Evolutionary conservation across 2,329 filamentous ascomycete species (phyloP).

Genomic region (Aspergillus sp.): DNA sequence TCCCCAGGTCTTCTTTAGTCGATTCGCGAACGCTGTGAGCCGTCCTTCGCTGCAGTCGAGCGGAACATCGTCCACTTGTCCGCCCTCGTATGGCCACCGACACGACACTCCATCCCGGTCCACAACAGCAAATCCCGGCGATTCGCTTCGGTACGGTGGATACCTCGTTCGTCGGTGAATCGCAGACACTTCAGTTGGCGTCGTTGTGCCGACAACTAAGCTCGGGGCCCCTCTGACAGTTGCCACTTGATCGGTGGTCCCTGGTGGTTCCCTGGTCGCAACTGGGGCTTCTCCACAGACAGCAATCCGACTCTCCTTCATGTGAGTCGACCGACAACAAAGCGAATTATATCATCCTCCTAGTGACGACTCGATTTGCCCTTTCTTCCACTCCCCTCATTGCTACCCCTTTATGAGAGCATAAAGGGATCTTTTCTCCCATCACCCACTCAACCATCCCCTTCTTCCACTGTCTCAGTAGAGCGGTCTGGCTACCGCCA

Average conservation of each 20-base stretch:
- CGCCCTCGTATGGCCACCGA: slow-evolving; percentile 13
- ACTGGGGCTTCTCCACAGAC: slow-evolving; percentile 2
- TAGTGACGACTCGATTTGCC: no score
- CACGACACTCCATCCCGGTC: slow-evolving; percentile 1
- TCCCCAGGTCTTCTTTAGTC: neutral
- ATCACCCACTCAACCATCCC: slow-evolving; percentile 2
- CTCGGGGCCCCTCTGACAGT: slow-evolving; percentile 1
- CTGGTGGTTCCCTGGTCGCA: slow-evolving; percentile 12
- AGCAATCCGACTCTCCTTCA: neutral
- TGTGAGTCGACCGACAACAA: neutral
- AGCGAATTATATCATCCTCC: neutral
- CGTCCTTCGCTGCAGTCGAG: slow-evolving; percentile 13
- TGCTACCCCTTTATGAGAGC: neutral
- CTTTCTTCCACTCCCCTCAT: neutral
- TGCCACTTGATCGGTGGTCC: slow-evolving; percentile 10
- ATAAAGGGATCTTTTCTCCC: neutral
- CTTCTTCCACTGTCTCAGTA: slow-evolving; percentile 12
- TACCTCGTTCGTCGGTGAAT: slow-evolving; percentile 4
- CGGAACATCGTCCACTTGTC: slow-evolving; percentile 19
- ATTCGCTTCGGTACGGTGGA: neutral
- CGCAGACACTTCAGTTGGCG: neutral
- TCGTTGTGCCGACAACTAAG: slow-evolving; percentile 4
- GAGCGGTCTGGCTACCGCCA: slow-evolving; percentile 1
- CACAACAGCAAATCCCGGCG: neutral
- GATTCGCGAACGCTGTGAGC: slow-evolving; percentile 10